A percentile compares a stretch with the other conserved stretches of the same genome.
Evolutionary conservation across 176 grass and related monocot genomes (phyloP).

Genomic region (Raddia distichophylla): DNA sequence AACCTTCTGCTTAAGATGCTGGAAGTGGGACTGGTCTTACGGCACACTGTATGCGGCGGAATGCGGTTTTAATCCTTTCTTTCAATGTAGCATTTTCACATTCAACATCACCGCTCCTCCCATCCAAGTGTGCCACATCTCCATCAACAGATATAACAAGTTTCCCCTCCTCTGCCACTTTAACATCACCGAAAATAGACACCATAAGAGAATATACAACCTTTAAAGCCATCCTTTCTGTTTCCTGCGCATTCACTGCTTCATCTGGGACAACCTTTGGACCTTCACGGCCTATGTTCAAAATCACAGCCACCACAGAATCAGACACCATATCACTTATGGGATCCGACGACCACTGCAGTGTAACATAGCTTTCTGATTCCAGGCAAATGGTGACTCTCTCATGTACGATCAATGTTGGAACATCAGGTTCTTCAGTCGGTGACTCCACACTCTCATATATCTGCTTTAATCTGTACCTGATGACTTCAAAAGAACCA

Average conservation of each 20-base stretch:
- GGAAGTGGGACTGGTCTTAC: slow-evolving; percentile 75
- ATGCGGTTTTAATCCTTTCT: slow-evolving; percentile 75
- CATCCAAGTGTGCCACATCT: slow-evolving; percentile 62
- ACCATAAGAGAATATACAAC: slow-evolving; percentile 74
- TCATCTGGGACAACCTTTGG: slow-evolving; percentile 61
- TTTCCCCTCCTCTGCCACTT: slow-evolving; percentile 76
- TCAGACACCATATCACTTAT: slow-evolving; percentile 99
- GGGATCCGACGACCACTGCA: slow-evolving; percentile 86
- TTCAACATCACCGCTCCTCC: slow-evolving; percentile 76
- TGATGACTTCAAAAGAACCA: slow-evolving; percentile 85
- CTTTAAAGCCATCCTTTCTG: slow-evolving; percentile 68
- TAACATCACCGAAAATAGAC: slow-evolving; percentile 83
- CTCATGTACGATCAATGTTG: slow-evolving; percentile 66
- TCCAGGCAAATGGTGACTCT: slow-evolving; percentile 70
- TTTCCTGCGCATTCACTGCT: slow-evolving; percentile 57
- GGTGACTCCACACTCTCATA: slow-evolving; percentile 79
- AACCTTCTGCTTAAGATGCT: slow-evolving; percentile 44
- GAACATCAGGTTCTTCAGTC: slow-evolving; percentile 66
- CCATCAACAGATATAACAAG: slow-evolving; percentile 71
- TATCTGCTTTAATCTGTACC: slow-evolving; percentile 87
- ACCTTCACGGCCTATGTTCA: slow-evolving; percentile 82
- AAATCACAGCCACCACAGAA: slow-evolving; percentile 84
- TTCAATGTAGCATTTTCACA: slow-evolving; percentile 61
- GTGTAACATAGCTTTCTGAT: slow-evolving; percentile 74
- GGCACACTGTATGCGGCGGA: slow-evolving; percentile 67